Base-by-base conservation (phyloP, 2,329 filamentous ascomycete genomes). In the Colletotrichum cuscutae region DNA sequence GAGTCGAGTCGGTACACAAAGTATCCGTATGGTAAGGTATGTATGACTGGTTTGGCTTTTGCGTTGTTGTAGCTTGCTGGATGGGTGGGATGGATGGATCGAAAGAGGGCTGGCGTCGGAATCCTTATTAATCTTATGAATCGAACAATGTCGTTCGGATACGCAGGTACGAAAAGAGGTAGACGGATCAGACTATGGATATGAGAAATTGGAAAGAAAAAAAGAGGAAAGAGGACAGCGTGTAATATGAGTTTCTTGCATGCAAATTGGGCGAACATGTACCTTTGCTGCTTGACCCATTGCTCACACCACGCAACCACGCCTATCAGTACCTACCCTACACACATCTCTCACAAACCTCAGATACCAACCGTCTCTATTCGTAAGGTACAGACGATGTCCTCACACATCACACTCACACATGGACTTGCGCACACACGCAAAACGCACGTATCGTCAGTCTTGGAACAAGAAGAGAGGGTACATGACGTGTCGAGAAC, bases 101-200 rank as follows among this genome's bases (percentile, higher is more conserved):
- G 60, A 24, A 5, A 2, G 28, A 22, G 26, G 52, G 5, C 9
- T n/a, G 70, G 59, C 42, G 49, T 46, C 46, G 26, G 60, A 65
- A 70, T 56, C 49, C 58, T 61, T 73, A 53, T 46, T 56, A 62
- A 71, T 57, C 35, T 61, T 73, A 46, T 53, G 61, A 62, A 73
- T 61, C 28, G 66, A 60, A 52, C 57, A 24, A 57, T 37, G 6
- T 26, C 6, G 22, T 7, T 26, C 12, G n/a, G 22, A 19, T 13
- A 13, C 22, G 26, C 15, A 56, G 12, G 62, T 30, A 56, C 24
- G 60, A 42, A n/a, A 28, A 30, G 32, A 63, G 37, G 28, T 56
- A 53, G n/a, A 42, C 22, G n/a, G 37, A 24, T 28, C 26, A 22
- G 56, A 22, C 56, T 19, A 35, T 22, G 30, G 24, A 68, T 30